Percentiles rank a stretch among this genome's conserved stretches.
Conservation (phyloP, 164 flowering plant genomes). For the Echeveria elegans region DNA sequence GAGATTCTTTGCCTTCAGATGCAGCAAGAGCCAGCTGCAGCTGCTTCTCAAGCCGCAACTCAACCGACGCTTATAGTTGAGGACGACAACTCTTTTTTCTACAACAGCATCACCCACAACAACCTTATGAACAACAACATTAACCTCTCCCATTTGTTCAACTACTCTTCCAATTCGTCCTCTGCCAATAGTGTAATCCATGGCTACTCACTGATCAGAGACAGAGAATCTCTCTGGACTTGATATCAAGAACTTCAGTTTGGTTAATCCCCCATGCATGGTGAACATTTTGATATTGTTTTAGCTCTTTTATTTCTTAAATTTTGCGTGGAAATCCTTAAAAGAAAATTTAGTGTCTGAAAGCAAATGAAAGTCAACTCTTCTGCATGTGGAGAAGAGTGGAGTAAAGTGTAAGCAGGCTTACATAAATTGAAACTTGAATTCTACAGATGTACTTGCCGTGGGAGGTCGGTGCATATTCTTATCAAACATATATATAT, state of each 20-base stretch:
- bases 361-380: slow-evolving; percentile 2
- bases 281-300: not conserved
- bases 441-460: not conserved
- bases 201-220: slow-evolving; percentile 29
- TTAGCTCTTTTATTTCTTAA: not conserved
- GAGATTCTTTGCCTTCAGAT: slow-evolving; percentile 62
- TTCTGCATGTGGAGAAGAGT: slow-evolving; percentile 3
- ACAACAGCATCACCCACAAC: slow-evolving; percentile 11
- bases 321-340: not conserved
- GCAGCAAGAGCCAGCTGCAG: slow-evolving; percentile 35
- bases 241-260: slow-evolving; percentile 14
- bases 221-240: slow-evolving; percentile 33
- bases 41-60: slow-evolving; percentile 6
- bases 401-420: not conserved
- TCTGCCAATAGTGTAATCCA: slow-evolving; percentile 26
- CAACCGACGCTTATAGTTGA: not conserved
- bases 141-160: slow-evolving; percentile 25
- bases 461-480: slow-evolving; percentile 2
- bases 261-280: not conserved
- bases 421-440: not conserved
- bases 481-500: not conserved
- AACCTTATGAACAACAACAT: not conserved
- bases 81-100: slow-evolving; percentile 18
- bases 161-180: slow-evolving; percentile 15
- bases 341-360: not conserved